Base-by-base conservation (phyloP, 73 alveolate species). In the Blepharisma stoltei region DNA sequence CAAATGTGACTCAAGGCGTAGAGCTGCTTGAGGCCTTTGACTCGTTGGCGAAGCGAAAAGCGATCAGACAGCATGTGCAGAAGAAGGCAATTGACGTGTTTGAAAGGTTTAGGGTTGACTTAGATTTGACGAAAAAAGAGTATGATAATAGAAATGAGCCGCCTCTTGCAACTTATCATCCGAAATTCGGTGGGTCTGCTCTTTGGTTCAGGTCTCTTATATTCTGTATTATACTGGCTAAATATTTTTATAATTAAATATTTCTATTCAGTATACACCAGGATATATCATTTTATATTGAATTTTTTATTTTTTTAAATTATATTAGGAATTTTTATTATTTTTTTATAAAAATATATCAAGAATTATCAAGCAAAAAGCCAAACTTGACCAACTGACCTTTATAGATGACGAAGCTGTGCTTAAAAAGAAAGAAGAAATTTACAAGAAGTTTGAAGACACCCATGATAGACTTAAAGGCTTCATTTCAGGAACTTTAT, bases 1-100 rank as follows among this genome's bases (percentile, higher is more conserved):
- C 98, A 7, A 98, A 99, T 6, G 99, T 96, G 25, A 93, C 95
- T 82, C 95, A 94, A 81, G 99, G 98, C 44, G 97, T 97, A 6
- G 98, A 97, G 80, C 88, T 95, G 90, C 97, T 97, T 1, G 99
- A 97, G 78, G 98, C 98, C 80, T 97, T 97, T 85, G 96, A 94
- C 85, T 92, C 96, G 25, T 89, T 97, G 27, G 98, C 99, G 6
- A 90, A 95, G 89, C 89, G 98, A 89, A 96, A 93, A 67, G 83
- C 93, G 70, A 93, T 97, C n/a, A 95, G 91, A 85, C 94, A 93
- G 79, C 95, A 90, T 77, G 97, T 97, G 7, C 89, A 95, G 68
- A 93, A 94, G 71, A 97, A 97, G 81, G 98, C 98, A 45, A 95
- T 97, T 55, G 92, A 84, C 54, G 98, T 93, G 0, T 88, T 84